Percentiles rank a stretch among this genome's conserved stretches.
phyloP scores from a whole-genome alignment of 2,329 filamentous ascomycete species.

The Colletotrichum phormii region DNA sequence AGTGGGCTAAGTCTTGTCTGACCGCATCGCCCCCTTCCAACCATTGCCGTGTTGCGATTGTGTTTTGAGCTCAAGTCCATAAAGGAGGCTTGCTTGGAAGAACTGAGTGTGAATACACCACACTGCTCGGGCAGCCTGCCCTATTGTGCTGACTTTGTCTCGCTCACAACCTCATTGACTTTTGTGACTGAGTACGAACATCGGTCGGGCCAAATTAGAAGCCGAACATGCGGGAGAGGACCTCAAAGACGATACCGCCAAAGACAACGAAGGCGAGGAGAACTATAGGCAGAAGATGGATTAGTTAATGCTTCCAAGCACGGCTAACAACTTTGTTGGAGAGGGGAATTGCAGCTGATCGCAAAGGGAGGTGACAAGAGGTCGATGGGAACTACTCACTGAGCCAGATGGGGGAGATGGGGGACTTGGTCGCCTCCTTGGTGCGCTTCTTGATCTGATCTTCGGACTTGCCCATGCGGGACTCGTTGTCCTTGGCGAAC shows the following conservation, averaged over 20 bases:
- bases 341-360: background rate
- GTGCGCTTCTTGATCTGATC: conserved; percentile 70
- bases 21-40: background rate
- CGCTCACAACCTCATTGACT: background rate
- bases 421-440: conserved; percentile 68
- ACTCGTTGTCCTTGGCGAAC: conserved; percentile 79
- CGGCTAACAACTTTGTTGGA: background rate
- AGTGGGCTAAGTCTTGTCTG: conserved; percentile 1
- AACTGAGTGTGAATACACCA: background rate
- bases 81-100: background rate
- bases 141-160: background rate
- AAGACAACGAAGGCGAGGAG: conserved; percentile 71
- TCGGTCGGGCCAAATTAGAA: conserved; percentile 5
- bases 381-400: conserved; percentile 56
- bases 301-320: conserved; percentile 1
- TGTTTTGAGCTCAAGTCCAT: background rate
- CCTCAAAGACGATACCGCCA: conserved; percentile 70
- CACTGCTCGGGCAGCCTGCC: background rate
- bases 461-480: conserved; percentile 80
- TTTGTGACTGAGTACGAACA: background rate
- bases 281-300: conserved; percentile 47
- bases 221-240: conserved; percentile 64
- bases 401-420: conserved; percentile 74
- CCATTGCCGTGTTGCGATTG: background rate
- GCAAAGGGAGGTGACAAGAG: background rate